Evolutionary conservation across 495 filamentous ascomycete species (phyloP).

Genomic region (Aspergillus egyptiacus): DNA sequence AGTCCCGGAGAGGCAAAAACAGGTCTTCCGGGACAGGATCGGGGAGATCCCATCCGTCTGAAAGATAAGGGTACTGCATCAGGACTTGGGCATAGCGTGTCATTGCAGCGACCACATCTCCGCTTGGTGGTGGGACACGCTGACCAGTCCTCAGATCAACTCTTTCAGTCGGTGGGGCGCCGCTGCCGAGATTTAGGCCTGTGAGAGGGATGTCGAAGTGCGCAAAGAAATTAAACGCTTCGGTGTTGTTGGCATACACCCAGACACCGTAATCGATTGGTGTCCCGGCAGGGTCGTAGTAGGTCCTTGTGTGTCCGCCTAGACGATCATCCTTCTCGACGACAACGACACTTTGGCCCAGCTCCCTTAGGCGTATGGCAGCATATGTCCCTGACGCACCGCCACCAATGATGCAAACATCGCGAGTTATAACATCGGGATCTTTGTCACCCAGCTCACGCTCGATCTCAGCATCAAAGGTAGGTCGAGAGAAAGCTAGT

Average conservation of each 20-base stretch:
- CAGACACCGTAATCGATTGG: constrained; percentile 41
- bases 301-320: constrained; percentile 42
- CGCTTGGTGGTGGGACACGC: constrained; percentile 11
- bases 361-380: constrained; percentile 36
- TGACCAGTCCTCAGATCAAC: constrained; percentile 25
- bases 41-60: constrained; percentile 35
- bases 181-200: constrained; percentile 10
- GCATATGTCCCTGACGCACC: constrained; percentile 43
- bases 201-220: constrained; percentile 24
- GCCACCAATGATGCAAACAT: constrained; percentile 45
- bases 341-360: constrained; percentile 33
- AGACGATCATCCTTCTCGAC: constrained; percentile 37
- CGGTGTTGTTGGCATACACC: constrained; percentile 27
- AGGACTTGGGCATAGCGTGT: constrained; percentile 19
- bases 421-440: constrained; percentile 17
- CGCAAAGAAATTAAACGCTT: constrained; percentile 29
- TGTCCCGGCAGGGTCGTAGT: constrained; percentile 29
- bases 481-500: not conserved
- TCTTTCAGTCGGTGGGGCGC: constrained; percentile 24
- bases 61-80: constrained; percentile 38
- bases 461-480: not conserved
- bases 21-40: constrained; percentile 46
- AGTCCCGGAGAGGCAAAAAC: constrained; percentile 40
- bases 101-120: not conserved
- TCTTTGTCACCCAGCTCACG: too few relatives aligned